Conservation (phyloP, 805 yeast genomes). For the Ogataea wickerhamii region DNA sequence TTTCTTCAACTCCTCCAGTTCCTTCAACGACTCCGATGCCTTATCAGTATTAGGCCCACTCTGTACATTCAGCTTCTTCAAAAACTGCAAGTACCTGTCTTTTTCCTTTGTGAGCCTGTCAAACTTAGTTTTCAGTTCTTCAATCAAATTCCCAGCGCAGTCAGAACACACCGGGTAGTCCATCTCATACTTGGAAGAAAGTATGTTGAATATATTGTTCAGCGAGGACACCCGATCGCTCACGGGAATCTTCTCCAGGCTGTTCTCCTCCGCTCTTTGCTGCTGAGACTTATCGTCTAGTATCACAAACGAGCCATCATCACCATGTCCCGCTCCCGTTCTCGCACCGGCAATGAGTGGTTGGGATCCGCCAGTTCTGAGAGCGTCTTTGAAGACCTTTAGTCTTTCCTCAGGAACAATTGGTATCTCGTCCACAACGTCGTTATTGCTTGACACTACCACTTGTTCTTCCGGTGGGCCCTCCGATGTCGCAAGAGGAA, state of each 20-base stretch:
- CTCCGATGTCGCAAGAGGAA: conserved; percentile 12
- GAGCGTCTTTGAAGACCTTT: conserved; percentile 34
- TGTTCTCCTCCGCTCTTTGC: conserved; percentile 11
- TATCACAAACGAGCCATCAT: conserved; percentile 30
- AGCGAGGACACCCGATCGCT: conserved; percentile 43
- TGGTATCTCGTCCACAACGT: conserved; percentile 19
- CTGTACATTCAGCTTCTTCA: conserved; percentile 63
- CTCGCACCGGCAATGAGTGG: conserved; percentile 20
- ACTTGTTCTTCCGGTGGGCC: conserved; percentile 22
- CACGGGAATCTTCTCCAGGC: conserved; percentile 26
- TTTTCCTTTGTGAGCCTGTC: conserved; percentile 74
- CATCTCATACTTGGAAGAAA: conserved; percentile 74
- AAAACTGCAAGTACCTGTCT: conserved; percentile 69
- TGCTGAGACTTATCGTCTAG: conserved; percentile 19
- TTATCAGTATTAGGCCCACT: conserved; percentile 42
- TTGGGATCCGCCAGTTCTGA: conserved; percentile 19
- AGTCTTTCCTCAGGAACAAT: conserved; percentile 38
- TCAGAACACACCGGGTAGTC: conserved; percentile 88
- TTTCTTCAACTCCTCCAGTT: conserved; percentile 42
- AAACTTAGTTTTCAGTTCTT: conserved; percentile 62
- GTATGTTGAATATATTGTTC: conserved; percentile 63
- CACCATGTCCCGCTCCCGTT: conserved; percentile 11
- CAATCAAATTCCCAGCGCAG: conserved; percentile 66
- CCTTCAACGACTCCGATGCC: conserved; percentile 42
- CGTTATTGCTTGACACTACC: conserved; percentile 1